A percentile compares a stretch with the other conserved stretches of the same genome.
Conservation (phyloP, 2,329 filamentous ascomycete species). For the Apiospora rasikravindrae region DNA sequence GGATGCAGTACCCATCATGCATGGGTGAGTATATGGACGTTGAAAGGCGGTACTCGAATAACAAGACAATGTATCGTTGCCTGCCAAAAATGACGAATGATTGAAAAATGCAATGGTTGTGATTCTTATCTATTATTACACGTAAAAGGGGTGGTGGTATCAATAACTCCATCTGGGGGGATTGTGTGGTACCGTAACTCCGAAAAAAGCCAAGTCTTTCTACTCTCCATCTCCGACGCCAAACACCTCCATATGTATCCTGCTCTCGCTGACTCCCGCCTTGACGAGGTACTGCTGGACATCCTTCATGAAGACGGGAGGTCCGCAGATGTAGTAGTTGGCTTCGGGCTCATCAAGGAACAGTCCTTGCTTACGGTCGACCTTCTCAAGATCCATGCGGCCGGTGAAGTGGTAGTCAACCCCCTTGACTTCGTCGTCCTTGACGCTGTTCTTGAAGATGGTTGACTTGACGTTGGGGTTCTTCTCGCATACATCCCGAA, state of each 20-base stretch:
- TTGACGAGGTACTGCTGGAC: constrained; percentile 56
- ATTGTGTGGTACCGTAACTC: not conserved
- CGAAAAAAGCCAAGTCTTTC: not conserved
- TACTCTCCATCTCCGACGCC: constrained; percentile 55
- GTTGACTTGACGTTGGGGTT: constrained; percentile 55
- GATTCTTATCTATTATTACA: not conserved
- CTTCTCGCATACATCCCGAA: constrained; percentile 48
- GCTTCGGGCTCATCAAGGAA: constrained; percentile 58
- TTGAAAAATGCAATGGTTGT: not conserved
- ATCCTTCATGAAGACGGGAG: constrained; percentile 71
- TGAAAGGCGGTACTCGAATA: not conserved
- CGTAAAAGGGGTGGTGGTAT: constrained; percentile 1
- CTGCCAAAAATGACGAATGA: not conserved
- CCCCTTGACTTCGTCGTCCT: constrained; percentile 50
- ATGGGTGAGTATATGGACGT: not conserved
- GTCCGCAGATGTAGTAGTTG: constrained; percentile 76
- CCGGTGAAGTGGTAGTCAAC: constrained; percentile 65
- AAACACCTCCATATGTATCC: constrained; percentile 72
- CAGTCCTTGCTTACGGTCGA: constrained; percentile 60
- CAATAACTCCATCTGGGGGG: constrained; percentile 8
- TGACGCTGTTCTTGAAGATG: constrained; percentile 62
- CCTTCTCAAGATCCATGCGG: constrained; percentile 60
- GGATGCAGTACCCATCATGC: not conserved
- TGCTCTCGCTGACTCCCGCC: constrained; percentile 61
- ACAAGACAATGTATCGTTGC: not conserved